Base-by-base conservation (phyloP, 1,284 basidiomycete genomes). In the Omphalotus olearius region DNA sequence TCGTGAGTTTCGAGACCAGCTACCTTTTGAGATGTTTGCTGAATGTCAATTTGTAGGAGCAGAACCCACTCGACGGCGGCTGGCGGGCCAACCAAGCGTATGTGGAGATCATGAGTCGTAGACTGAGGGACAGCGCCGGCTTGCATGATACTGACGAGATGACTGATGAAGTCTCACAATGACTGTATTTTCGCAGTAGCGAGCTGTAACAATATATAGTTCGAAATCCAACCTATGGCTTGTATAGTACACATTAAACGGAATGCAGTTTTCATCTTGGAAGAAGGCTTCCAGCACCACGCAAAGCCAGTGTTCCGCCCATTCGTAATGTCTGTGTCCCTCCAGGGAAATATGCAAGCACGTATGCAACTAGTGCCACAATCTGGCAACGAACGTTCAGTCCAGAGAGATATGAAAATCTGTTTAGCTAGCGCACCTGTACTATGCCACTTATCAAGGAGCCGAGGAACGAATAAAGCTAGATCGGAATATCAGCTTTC, bases 311-410 rank as follows among this genome's bases (percentile, higher is more conserved):
- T 55, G 88, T 85, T 14, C 85, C 84, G 11, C 92, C 92, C 61
- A 94, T 83, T 25, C 89, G 80, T 33, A 95, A 74, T 0, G 93
- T 94, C 56, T 85, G 81, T 13, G 75, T 76, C 7, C 88, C 93
- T 10, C 93, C 93, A 3, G 93, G 92, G 69, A 95, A 96, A 69
- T 96, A 97, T 0, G 93, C 92, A 14, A 91, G 74, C 7, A 97
- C 79, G 63, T 97, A 98, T 11, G 87, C 79, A 9, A 96, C 71
- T 7, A 98, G 80, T 0, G 93, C 85, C 40, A 88, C 72, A 37
- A 95, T 82, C 80, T 91, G 43, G 35, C 26, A n/a, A 49, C 6
- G 35, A 26, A 30, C 10, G 16, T 6, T 25, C 26, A 7, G 4
- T 25, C 10, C 23, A 5, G 11, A 20, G 6, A 4, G 20, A 17